Evolutionary conservation across 2,329 filamentous ascomycete genomes (phyloP), one percentile per base, ranked within the genome.

Genomic region (Knufia petricola): DNA sequence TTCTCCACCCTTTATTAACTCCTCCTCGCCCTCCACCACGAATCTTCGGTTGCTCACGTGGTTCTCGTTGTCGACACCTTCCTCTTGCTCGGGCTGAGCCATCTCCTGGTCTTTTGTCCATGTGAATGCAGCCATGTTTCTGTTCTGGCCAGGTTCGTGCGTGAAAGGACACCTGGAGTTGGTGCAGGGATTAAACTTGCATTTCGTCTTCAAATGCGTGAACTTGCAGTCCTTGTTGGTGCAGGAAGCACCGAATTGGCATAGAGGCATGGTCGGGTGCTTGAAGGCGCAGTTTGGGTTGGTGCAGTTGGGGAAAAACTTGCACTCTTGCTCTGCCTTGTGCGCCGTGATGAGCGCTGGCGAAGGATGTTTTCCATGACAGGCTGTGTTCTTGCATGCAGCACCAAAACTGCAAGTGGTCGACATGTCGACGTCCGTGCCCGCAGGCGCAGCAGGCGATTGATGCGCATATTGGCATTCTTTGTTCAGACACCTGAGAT

Each of bases 371-470:
- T 87, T 85, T 24, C 78, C 89, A 7, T 85, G 85, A 63, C 92
- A 98, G 70, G 96, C 96, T 60, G 80, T 77, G 73, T 96, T 98
- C 70, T 92, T 94, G 79, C 92, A 98, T 7, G 88, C 88, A 1
- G 81, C 87, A 17, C 88, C 90, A 59, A 85, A 96, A 15, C 77
- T 77, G 70, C 92, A 98, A 15, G 77, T 74, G 60, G 94, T 87
- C 50, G 75, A 78, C 57, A 89, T 75, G 64, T 96, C 92, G 50
- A 96, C 74, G 0, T 81, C 76, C 1, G 77, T 78, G 23, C 84
- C 85, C 1, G 84, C 82, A 2, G 87, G 84, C 26, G 90, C 89
- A 1, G 85, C 88, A 1, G 92, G 88, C 13, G 89, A 95, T 69
- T 95, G 90, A 62, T 98, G 92, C 15, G 87, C 92, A 64, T 87